Conservation (phyloP, 2,329 filamentous ascomycete genomes). For the Calycina marina region DNA sequence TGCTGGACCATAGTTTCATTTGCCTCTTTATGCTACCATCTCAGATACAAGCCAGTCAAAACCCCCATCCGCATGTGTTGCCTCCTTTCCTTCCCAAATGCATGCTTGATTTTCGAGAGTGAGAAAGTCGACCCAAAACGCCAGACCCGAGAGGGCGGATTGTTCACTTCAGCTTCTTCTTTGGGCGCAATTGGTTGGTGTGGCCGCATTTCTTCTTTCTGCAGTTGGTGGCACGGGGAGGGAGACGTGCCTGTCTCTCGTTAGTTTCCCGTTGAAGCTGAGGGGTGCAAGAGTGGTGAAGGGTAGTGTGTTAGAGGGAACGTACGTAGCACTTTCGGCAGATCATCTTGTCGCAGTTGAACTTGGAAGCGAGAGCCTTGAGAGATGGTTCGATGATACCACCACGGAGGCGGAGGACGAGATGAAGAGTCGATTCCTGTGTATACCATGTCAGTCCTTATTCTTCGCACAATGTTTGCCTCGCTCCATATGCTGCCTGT, state of each 20-base stretch:
- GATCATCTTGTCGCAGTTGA: conserved; percentile 99
- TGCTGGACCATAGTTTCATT: no score
- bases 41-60: no score
- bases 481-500: no score
- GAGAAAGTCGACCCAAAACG: conserved; percentile 14
- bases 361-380: conserved; percentile 96
- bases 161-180: conserved; percentile 99
- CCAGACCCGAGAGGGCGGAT: conserved; percentile 28
- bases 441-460: conserved; percentile 10
- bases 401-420: conserved; percentile 97
- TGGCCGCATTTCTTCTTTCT: conserved; percentile 99
- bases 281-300: neutral
- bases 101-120: no score
- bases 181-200: conserved; percentile 99
- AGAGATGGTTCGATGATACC: conserved; percentile 98
- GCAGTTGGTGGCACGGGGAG: conserved; percentile 99
- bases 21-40: no score
- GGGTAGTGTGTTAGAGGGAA: no score
- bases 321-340: conserved; percentile 99
- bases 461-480: conserved; percentile 1
- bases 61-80: no score
- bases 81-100: no score
- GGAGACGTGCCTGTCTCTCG: conserved; percentile 58
- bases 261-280: neutral
- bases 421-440: conserved; percentile 92